phyloP scores from a whole-genome alignment of 106 monocot species.

The Dendrobium huoshanense region DNA sequence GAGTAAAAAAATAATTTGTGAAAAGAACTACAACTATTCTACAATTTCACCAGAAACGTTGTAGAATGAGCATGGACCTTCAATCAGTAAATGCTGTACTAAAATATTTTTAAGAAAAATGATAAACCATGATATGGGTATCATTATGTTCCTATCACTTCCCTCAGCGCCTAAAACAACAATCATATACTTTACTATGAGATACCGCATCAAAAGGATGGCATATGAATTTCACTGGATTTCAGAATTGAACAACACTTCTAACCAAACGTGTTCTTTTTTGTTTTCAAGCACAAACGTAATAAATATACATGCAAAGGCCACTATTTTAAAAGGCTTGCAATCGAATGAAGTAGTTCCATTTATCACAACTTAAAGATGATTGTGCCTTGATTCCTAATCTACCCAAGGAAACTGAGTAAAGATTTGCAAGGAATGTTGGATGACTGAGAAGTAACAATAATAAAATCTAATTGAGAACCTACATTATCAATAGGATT shows the following conservation, averaged over 20 bases:
- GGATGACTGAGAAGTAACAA: no score
- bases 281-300: no score
- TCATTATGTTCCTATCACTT: neutral
- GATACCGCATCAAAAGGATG: neutral
- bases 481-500: no score
- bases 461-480: no score
- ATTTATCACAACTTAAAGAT: no score
- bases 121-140: neutral
- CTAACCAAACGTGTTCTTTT: neutral
- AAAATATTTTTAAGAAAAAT: neutral
- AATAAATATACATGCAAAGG: no score
- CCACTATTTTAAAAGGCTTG: no score
- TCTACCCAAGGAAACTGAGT: no score
- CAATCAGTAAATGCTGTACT: neutral
- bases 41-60: neutral
- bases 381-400: no score
- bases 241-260: neutral
- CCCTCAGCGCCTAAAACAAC: neutral
- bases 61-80: neutral
- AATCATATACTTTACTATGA: neutral
- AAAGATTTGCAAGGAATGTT: no score
- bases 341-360: no score
- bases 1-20: neutral
- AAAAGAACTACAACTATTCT: neutral
- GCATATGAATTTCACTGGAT: neutral